These are phyloP conservation scores for Solanum virginianum DNA, from an alignment of 257 asterid species.

Conservation along the genomic window DNA sequence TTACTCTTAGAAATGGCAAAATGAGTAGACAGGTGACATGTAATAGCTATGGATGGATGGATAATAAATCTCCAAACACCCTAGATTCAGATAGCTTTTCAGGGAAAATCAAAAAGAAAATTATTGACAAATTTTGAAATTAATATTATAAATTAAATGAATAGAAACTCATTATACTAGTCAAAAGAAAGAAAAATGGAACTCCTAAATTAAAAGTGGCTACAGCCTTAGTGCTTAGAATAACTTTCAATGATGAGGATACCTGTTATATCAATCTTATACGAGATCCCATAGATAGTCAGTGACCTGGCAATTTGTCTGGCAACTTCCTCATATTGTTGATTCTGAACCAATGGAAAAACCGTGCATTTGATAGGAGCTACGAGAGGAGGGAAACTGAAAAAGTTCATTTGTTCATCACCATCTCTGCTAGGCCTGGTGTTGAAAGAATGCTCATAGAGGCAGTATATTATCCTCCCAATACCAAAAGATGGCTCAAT, in stretches of 20 bases:
- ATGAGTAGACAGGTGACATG: neutral
- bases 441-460: slow-evolving; percentile 70
- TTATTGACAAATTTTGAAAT: neutral
- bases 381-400: slow-evolving; percentile 67
- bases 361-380: slow-evolving; percentile 92
- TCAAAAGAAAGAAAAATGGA: neutral
- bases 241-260: neutral
- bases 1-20: neutral
- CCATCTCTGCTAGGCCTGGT: slow-evolving; percentile 63
- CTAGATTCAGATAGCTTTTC: neutral
- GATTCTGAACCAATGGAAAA: slow-evolving; percentile 78
- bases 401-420: slow-evolving; percentile 67
- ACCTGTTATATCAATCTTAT: slow-evolving; percentile 84
- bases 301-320: slow-evolving; percentile 46
- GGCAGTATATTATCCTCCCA: slow-evolving; percentile 82
- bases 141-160: neutral
- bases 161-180: neutral
- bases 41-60: neutral
- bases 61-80: neutral
- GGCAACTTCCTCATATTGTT: slow-evolving; percentile 65
- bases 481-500: slow-evolving; percentile 92
- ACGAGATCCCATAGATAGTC: slow-evolving; percentile 55
- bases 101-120: neutral
- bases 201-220: neutral
- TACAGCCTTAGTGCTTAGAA: neutral